A percentile compares a stretch with the other conserved stretches of the same genome.
phyloP scores from a whole-genome alignment of 345 rosid species.

The Corchorus capsularis region DNA sequence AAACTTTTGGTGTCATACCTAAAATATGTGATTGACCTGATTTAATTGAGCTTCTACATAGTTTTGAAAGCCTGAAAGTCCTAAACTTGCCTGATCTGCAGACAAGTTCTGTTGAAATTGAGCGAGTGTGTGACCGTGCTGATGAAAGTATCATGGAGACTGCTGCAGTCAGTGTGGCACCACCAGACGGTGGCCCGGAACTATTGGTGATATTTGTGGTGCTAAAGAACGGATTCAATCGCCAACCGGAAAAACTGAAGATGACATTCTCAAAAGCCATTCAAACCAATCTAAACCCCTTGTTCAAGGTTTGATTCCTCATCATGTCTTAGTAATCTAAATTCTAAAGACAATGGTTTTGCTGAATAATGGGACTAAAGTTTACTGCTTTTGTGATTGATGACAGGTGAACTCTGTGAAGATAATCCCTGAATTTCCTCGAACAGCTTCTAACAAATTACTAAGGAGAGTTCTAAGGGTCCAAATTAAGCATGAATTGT shows the following conservation, averaged over 20 bases:
- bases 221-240: slow-evolving; percentile 53
- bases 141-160: slow-evolving; percentile 77
- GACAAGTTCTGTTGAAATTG: slow-evolving; percentile 94
- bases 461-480: slow-evolving; percentile 79
- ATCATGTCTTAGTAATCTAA: background rate
- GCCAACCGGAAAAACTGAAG: slow-evolving; percentile 49
- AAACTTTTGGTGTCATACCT: background rate
- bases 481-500: slow-evolving; percentile 50
- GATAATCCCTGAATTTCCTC: slow-evolving; percentile 66
- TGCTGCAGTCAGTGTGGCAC: slow-evolving; percentile 70
- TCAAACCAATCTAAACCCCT: slow-evolving; percentile 76
- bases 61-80: background rate
- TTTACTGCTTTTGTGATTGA: background rate
- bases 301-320: slow-evolving; percentile 63
- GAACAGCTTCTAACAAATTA: slow-evolving; percentile 86
- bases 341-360: background rate
- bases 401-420: slow-evolving; percentile 70
- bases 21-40: background rate
- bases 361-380: background rate
- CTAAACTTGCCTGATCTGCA: slow-evolving; percentile 28
- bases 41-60: background rate
- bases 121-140: slow-evolving; percentile 69
- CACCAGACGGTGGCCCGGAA: slow-evolving; percentile 77
- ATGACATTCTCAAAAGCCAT: slow-evolving; percentile 58
- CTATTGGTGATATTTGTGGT: slow-evolving; percentile 57